Base-by-base conservation (phyloP, 2,329 filamentous ascomycete species). In the Penicillium concentricum region DNA sequence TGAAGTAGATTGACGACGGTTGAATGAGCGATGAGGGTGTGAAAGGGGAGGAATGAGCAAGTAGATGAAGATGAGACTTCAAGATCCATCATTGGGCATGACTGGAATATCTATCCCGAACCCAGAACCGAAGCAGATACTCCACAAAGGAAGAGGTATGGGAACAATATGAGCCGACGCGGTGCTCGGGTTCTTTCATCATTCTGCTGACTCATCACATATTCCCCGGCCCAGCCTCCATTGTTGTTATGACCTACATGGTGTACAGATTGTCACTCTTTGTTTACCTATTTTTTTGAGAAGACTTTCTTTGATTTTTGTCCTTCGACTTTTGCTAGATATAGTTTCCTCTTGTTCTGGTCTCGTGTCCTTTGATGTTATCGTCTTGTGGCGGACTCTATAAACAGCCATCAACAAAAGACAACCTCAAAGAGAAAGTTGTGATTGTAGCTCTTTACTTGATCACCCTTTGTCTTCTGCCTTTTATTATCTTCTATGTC, bases 31-130 rank as follows among this genome's bases (percentile, higher is more conserved):
- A 46, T 53, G 44, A 30, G 20, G 20, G 3, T n/a, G 41, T 38
- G 45, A 20, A 6, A 39, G 43, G 15, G 26, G 13, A n/a, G 15
- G 15, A 44, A 22, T 32, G 28, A 26, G 20, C 22, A 12, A 16
- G 9, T 42, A 28, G 22, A 47, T 38, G 34, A 34, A 24, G 34
- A 52, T 13, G n/a, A 44, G 32, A 37, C 16, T 43, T 53, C 44
- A 57, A 51, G 35, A 32, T 54, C 61, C 61, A 64, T 64, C 49
- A 54, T 61, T 64, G 28, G 20, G 16, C 54, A 52, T 56, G 54
- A 45, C 41, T 41, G 48, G 53, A 51, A 24, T 41, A 52, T 35
- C n/a, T 51, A 24, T 41, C 38, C 41, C 32, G 24, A 56, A 44
- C 10, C 39, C 32, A 39, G 26, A 35, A 44, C 38, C 18, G 39